Percentiles rank a stretch among this genome's conserved stretches.
These are phyloP conservation scores for Citropsis articulata DNA, from an alignment of 345 rosid species.

Conservation along the genomic window DNA sequence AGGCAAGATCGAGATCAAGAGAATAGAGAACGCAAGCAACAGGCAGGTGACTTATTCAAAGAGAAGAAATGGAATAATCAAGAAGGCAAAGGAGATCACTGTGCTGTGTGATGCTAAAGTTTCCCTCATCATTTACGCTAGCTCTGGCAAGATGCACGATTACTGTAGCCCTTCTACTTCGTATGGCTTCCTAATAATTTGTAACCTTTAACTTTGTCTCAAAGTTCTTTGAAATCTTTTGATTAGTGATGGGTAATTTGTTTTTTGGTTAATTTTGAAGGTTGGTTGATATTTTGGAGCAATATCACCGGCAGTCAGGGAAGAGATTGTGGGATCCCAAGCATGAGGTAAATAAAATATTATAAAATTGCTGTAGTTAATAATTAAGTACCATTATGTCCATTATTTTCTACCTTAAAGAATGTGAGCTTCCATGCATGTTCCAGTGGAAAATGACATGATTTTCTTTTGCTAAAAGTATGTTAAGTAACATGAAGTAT, in stretches of 20 bases:
- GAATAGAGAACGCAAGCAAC: conserved; percentile 72
- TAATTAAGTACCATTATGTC: no score
- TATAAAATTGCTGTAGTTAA: no score
- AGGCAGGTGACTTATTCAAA: conserved; percentile 73
- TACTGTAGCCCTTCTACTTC: conserved; percentile 49
- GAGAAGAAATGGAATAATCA: conserved; percentile 70
- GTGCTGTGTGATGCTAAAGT: conserved; percentile 79
- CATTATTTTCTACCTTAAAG: background rate
- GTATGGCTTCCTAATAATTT: conserved; percentile 21
- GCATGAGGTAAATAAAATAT: conserved; percentile 63
- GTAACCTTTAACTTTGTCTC: background rate
- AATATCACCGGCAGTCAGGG: conserved; percentile 71
- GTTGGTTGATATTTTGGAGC: conserved; percentile 70
- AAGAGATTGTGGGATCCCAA: conserved; percentile 90
- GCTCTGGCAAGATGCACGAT: conserved; percentile 64
- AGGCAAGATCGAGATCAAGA: conserved; percentile 80
- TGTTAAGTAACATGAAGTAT: conserved; percentile 38
- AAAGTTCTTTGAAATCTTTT: background rate
- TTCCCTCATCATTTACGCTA: conserved; percentile 61
- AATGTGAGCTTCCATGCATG: conserved; percentile 14
- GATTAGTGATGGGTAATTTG: background rate
- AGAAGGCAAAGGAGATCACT: conserved; percentile 78
- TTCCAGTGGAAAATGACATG: conserved; percentile 18
- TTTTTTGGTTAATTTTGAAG: conserved; percentile 25
- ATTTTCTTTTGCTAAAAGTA: conserved; percentile 35